Conservation (phyloP, 768 basidiomycete genomes). For the Royoungia palumana region DNA sequence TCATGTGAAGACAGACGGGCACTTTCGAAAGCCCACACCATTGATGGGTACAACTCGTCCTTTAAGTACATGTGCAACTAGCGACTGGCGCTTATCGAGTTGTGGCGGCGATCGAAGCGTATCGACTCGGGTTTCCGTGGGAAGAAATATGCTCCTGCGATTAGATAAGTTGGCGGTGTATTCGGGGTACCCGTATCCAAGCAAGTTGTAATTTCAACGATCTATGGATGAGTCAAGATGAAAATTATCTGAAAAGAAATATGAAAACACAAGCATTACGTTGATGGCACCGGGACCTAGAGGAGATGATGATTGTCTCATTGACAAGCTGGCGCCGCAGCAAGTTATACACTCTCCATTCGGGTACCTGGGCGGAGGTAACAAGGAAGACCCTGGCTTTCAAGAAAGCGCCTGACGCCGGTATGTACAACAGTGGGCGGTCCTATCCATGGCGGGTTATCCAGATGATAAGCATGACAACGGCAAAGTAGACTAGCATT, state of each 20-base stretch:
- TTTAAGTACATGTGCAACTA: neutral
- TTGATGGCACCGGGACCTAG: neutral
- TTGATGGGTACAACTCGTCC: no score
- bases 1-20: neutral
- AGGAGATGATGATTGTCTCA: neutral
- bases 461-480: neutral
- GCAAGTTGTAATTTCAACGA: neutral
- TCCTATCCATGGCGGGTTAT: neutral
- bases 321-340: neutral
- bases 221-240: neutral
- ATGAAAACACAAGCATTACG: neutral
- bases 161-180: slow-evolving; percentile 3
- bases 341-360: neutral
- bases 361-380: neutral
- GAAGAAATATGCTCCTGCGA: neutral
- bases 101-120: neutral
- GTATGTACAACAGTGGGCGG: neutral
- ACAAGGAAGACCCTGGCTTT: neutral
- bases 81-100: neutral
- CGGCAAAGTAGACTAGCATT: neutral
- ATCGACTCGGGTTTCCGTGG: neutral
- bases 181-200: neutral
- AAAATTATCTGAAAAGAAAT: neutral
- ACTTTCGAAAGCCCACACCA: neutral
- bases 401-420: no score